Conservation (phyloP, 2,329 filamentous ascomycete genomes). For the Trichoderma koningiopsis region DNA sequence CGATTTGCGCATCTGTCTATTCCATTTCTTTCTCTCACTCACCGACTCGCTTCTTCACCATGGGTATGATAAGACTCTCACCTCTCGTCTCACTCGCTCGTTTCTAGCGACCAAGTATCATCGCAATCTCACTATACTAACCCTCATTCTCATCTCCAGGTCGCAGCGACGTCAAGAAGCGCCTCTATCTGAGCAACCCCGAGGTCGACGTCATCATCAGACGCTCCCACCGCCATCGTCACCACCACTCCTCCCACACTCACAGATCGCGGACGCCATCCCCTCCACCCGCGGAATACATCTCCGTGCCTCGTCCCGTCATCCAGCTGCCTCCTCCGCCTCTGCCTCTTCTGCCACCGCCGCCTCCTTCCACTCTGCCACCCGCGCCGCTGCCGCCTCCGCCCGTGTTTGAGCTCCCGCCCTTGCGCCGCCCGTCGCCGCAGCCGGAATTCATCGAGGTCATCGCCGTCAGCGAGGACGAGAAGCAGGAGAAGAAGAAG, state of each 20-base stretch:
- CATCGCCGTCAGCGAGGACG: conserved; percentile 41
- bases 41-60: background rate
- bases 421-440: conserved; percentile 32
- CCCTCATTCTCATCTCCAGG: background rate
- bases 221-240: conserved; percentile 41
- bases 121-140: background rate
- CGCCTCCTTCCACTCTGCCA: conserved; percentile 28
- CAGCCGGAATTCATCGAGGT: conserved; percentile 41
- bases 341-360: conserved; percentile 28
- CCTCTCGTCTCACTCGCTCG: background rate
- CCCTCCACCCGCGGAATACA: conserved; percentile 34
- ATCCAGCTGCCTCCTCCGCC: conserved; percentile 23
- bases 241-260: conserved; percentile 38
- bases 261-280: conserved; percentile 32
- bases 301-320: conserved; percentile 31
- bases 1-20: background rate
- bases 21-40: background rate
- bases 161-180: conserved; percentile 40
- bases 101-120: background rate
- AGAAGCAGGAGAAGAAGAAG: conserved; percentile 13
- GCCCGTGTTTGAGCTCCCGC: conserved; percentile 27
- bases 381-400: conserved; percentile 29
- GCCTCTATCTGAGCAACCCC: conserved; percentile 46
- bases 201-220: conserved; percentile 43
- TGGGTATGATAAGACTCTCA: conserved; percentile 11